Conservation (phyloP, 2,329 filamentous ascomycete genomes). For the Lasiodiplodia sp. region DNA sequence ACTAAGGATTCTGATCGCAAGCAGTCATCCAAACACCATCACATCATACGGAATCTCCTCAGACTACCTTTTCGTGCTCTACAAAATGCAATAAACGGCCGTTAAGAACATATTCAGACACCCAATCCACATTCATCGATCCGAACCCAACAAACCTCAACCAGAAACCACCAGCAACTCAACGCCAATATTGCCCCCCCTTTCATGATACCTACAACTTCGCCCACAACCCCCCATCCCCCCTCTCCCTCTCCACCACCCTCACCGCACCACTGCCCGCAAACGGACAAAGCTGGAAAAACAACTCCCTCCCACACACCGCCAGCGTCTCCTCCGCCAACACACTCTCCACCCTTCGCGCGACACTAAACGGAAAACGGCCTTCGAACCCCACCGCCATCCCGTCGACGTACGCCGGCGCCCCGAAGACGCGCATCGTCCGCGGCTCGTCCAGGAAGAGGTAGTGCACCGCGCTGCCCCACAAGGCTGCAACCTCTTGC, state of each 20-base stretch:
- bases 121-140: no score
- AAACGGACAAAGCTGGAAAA: slow-evolving; percentile 72
- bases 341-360: slow-evolving; percentile 75
- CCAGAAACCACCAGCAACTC: no score
- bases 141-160: no score
- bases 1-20: no score
- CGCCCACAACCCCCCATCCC: not conserved
- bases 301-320: slow-evolving; percentile 69
- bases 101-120: no score
- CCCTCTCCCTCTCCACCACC: not conserved
- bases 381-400: slow-evolving; percentile 77
- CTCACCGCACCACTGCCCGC: slow-evolving; percentile 31
- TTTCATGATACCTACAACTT: not conserved
- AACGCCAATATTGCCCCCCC: no score
- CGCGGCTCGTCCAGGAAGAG: slow-evolving; percentile 66
- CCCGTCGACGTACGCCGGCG: slow-evolving; percentile 74
- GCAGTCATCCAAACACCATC: no score
- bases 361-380: slow-evolving; percentile 74
- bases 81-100: no score
- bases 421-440: slow-evolving; percentile 65
- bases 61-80: no score
- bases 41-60: no score
- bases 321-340: slow-evolving; percentile 75
- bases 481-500: slow-evolving; percentile 64
- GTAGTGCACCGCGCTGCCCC: slow-evolving; percentile 64